These are phyloP conservation scores for Coemansia sp. DNA, from an alignment of 192 early-diverging fungal species.

Conservation along the genomic window DNA sequence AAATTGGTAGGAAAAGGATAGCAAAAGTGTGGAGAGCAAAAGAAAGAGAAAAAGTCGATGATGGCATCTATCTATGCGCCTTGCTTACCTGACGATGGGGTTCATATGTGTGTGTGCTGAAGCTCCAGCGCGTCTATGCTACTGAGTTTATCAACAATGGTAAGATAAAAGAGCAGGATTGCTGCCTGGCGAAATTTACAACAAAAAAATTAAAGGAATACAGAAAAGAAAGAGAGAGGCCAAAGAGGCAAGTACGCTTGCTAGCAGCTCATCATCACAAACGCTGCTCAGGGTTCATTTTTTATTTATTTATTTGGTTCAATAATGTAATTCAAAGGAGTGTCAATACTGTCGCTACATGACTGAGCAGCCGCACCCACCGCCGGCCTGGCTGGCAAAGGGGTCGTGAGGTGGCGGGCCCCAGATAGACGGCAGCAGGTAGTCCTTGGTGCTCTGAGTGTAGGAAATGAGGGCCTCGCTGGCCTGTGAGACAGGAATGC, in stretches of 20 bases:
- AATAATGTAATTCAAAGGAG: neutral
- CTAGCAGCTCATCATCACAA: neutral
- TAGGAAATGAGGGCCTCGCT: constrained; percentile 62
- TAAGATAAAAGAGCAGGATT: neutral
- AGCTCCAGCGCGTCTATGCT: neutral
- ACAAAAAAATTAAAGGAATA: neutral
- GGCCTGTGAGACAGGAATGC: constrained; percentile 76
- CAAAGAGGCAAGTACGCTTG: neutral
- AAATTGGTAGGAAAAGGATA: neutral
- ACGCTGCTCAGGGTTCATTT: no score
- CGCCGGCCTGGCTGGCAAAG: constrained; percentile 60
- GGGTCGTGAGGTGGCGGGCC: constrained; percentile 64
- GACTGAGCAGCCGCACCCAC: constrained; percentile 55
- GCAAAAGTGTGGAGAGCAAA: neutral
- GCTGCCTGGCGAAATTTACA: neutral
- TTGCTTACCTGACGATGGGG: constrained; percentile 24
- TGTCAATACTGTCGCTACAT: constrained; percentile 29
- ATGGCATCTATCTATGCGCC: neutral
- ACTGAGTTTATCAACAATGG: neutral
- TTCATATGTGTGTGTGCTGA: constrained; percentile 3
- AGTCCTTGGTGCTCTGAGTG: constrained; percentile 63
- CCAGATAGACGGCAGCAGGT: constrained; percentile 63
- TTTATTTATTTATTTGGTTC: no score
- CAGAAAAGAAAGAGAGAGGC: neutral
- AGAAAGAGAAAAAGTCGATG: neutral